Conservation (phyloP, 179 eudicot genomes). For the Pouteria campechiana region DNA sequence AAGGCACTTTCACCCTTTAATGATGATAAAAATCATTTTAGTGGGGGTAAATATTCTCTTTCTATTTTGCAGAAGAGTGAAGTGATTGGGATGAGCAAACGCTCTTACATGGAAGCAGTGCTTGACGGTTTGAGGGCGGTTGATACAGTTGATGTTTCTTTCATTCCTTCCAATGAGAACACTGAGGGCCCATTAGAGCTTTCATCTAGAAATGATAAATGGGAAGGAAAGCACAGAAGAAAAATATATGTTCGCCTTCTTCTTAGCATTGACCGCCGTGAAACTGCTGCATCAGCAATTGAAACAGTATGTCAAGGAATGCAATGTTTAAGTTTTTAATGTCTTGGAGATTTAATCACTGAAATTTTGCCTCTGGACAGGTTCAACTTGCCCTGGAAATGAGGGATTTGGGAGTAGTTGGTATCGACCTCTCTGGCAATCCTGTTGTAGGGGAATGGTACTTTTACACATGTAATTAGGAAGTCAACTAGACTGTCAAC, state of each 20-base stretch:
- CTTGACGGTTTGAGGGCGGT: conserved; percentile 71
- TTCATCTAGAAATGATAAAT: conserved; percentile 6
- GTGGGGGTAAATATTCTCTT: neutral
- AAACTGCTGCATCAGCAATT: conserved; percentile 73
- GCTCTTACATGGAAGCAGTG: conserved; percentile 81
- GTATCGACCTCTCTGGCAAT: conserved; percentile 91
- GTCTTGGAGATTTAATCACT: neutral
- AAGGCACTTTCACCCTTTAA: too few relatives aligned
- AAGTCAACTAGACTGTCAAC: too few relatives aligned
- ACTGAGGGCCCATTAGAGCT: conserved; percentile 8
- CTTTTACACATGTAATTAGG: neutral
- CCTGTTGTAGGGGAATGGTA: conserved; percentile 94
- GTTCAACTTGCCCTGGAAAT: conserved; percentile 73
- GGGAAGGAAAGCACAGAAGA: conserved; percentile 25
- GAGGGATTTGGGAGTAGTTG: conserved; percentile 71
- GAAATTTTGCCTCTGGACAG: conserved; percentile 22
- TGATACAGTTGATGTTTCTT: conserved; percentile 47
- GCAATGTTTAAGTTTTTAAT: neutral
- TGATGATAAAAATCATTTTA: neutral
- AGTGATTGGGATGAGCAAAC: conserved; percentile 71
- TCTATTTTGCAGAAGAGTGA: conserved; percentile 49
- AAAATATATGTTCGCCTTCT: conserved; percentile 77
- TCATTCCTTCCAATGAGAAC: conserved; percentile 15
- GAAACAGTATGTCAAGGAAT: conserved; percentile 61
- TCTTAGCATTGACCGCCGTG: conserved; percentile 91